Evolutionary conservation across 1,139 yeast species (phyloP), one percentile per base, ranked within the genome.

Genomic region (Candida sanyaensis): DNA sequence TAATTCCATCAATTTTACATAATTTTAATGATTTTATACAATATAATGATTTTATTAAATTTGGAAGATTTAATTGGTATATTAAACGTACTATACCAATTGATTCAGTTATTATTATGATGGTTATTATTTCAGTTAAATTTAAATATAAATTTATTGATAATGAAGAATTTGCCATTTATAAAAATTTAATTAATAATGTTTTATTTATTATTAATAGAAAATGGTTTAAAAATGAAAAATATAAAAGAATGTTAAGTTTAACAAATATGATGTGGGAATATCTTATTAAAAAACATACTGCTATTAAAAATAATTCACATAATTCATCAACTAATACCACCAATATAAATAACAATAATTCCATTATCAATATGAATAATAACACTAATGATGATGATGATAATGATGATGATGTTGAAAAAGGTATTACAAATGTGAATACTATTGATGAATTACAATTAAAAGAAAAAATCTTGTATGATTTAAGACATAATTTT

Each of bases 41-140:
- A 57, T 75, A 75, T 54, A 75, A 75, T 54, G 80, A 75, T 55
- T 75, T 75, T 49, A 70, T 75, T 53, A 75, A 75, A 49, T 69
- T 77, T 55, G 81, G 81, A 0, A 73, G 70, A 50, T 82, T 69
- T 60, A 82, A 81, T 56, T 82, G 86, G 86, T 82, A 80, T 53
- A 73, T 81, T 44, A 77, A 81, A 56, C 68, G 84, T 45, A 78
- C 81, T 5, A 75, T 82, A 44, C 87, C 87, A 3, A 68, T 81
- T 46, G 86, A 82, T 59, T 80, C 84, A n/a, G 73, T 82, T 9
- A 77, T 81, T 24, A 62, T 81, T 47, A 65, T 81, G 54, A 69
- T 80, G 56, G 76, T 80, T 23, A 77, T 81, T 27, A 69, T 82
- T 43, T 72, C 80, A 1, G 77, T 81, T 6, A 83, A 81, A 57